Evolutionary conservation across 371 early-diverging fungal species (phyloP).

Genomic region (Mortierella sp.): DNA sequence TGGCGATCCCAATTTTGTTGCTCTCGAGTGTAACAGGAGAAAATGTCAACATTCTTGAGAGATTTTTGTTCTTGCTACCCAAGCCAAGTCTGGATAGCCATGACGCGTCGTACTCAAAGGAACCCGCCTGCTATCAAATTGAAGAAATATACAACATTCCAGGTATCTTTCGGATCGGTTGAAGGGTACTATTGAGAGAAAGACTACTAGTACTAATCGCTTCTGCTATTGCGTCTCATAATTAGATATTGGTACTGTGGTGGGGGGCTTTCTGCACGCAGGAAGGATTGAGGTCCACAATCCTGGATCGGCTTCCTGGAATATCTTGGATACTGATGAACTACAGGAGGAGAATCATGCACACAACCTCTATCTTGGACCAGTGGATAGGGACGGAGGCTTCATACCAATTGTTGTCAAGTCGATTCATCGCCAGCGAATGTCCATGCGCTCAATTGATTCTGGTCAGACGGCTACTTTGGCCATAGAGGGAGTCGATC

Average conservation of each 20-base stretch:
- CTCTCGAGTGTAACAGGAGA: conserved; percentile 90
- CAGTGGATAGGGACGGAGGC: conserved; percentile 60
- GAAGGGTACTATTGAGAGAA: no score
- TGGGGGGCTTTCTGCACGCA: conserved; percentile 65
- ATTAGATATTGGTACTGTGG: conserved; percentile 65
- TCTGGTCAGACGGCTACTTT: conserved; percentile 90
- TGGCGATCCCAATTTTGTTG: conserved; percentile 84
- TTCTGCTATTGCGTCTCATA: conserved; percentile 56
- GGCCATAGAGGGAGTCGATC: conserved; percentile 71
- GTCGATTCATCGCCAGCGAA: conserved; percentile 90
- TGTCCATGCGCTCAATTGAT: conserved; percentile 73
- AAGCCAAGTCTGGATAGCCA: conserved; percentile 53
- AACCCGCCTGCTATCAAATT: conserved; percentile 83
- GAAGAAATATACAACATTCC: conserved; percentile 89
- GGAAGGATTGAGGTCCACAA: conserved; percentile 56
- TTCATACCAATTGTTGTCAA: conserved; percentile 68
- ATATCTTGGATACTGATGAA: neutral
- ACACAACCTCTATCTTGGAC: conserved; percentile 62
- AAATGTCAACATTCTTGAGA: conserved; percentile 78
- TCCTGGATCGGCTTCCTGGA: neutral
- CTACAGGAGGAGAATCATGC: neutral
- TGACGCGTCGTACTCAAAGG: conserved; percentile 37
- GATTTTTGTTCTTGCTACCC: conserved; percentile 79
- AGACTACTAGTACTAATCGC: neutral
- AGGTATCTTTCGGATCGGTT: conserved; percentile 52